phyloP scores from a whole-genome alignment of 2,329 filamentous ascomycete genomes.

The Boeremia lycopersici region DNA sequence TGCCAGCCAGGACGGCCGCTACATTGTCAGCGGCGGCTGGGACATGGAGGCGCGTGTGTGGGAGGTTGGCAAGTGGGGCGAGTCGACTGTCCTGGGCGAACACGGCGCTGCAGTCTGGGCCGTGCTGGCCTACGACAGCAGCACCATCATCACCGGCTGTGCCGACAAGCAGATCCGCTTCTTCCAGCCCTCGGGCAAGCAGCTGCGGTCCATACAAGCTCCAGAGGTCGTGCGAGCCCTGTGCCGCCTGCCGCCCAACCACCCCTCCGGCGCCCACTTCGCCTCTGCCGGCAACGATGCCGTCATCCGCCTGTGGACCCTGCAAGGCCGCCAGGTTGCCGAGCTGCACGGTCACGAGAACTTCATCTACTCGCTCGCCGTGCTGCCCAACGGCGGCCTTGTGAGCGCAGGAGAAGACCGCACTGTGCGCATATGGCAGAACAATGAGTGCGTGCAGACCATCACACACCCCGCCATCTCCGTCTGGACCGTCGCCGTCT shows the following conservation, averaged over 20 bases:
- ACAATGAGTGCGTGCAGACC: conserved; percentile 83
- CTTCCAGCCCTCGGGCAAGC: conserved; percentile 70
- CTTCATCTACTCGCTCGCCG: conserved; percentile 87
- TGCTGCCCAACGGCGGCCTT: conserved; percentile 81
- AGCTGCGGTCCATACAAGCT: conserved; percentile 68
- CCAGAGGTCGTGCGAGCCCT: conserved; percentile 87
- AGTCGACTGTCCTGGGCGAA: conserved; percentile 71
- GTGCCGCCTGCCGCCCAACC: conserved; percentile 75
- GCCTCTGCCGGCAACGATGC: conserved; percentile 95
- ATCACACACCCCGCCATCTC: conserved; percentile 97
- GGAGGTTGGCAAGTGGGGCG: conserved; percentile 85
- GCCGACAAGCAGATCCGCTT: conserved; percentile 90
- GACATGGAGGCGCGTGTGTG: conserved; percentile 87
- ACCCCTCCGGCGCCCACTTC: conserved; percentile 86
- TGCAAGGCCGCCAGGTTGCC: conserved; percentile 76
- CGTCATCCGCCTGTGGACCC: conserved; percentile 82
- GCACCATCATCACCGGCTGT: conserved; percentile 78
- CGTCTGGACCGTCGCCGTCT: conserved; percentile 91
- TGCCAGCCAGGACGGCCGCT: conserved; percentile 71
- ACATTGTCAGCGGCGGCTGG: conserved; percentile 92
- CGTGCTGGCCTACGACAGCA: conserved; percentile 81
- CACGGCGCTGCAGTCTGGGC: conserved; percentile 88
- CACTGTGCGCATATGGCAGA: conserved; percentile 89
- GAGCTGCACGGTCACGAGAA: conserved; percentile 88
- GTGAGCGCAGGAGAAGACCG: conserved; percentile 93